Conservation (phyloP, 345 rosid species). For the Aethionema arabicum region DNA sequence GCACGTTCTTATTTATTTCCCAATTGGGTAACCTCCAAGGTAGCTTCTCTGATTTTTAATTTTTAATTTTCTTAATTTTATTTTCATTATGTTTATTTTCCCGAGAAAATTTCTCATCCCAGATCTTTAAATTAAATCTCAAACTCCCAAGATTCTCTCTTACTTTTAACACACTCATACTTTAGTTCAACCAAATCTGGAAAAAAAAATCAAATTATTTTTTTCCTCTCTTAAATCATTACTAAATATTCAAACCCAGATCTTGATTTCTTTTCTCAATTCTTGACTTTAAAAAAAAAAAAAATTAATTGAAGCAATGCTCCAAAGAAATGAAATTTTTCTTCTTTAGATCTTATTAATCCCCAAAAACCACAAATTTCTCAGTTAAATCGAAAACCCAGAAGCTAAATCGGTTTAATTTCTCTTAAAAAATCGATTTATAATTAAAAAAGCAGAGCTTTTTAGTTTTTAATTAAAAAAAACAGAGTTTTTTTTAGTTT, state of each 20-base stretch:
- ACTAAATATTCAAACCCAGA: constrained; percentile 12
- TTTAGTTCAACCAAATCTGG: constrained; percentile 38
- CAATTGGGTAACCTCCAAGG: constrained; percentile 40
- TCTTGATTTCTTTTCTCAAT: constrained; percentile 31
- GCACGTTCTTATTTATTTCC: constrained; percentile 32
- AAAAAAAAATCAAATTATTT: constrained; percentile 19
- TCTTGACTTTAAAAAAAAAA: too few relatives aligned
- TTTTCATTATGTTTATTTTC: constrained; percentile 34
- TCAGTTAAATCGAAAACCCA: not conserved
- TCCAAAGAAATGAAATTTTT: constrained; percentile 13
- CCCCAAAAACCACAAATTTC: not conserved
- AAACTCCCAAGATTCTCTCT: constrained; percentile 34
- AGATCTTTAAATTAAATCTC: constrained; percentile 33
- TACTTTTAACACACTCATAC: constrained; percentile 25
- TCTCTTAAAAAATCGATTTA: constrained; percentile 5
- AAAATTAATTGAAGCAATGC: constrained; percentile 25
- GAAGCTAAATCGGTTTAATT: constrained; percentile 19
- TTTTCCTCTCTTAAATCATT: not conserved
- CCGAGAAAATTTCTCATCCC: constrained; percentile 36
- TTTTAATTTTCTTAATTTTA: constrained; percentile 6
- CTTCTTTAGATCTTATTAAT: constrained; percentile 29
- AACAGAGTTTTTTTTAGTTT: constrained; percentile 17
- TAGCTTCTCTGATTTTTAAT: constrained; percentile 24
- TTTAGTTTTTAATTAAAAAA: not conserved
- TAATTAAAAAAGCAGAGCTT: not conserved